phyloP scores from a whole-genome alignment of 495 filamentous ascomycete species.

The Hypomontagnella monticulosa region DNA sequence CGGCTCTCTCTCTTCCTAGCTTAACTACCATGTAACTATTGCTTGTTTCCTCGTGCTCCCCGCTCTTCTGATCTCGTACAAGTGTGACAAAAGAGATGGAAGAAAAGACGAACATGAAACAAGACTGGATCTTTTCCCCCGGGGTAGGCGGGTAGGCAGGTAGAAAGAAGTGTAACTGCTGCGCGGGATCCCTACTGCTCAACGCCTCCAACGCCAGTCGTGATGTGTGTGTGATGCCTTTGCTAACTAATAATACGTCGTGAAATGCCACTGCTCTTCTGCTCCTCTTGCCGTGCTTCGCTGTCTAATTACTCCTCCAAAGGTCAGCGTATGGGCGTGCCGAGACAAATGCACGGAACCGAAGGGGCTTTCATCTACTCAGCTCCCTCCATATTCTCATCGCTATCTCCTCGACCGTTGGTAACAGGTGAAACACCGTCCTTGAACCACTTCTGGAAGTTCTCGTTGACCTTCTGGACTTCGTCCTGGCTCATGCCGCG shows the following conservation, averaged over 20 bases:
- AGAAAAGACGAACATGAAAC: too few species aligned
- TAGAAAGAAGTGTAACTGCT: not conserved
- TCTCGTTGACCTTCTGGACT: constrained; percentile 73
- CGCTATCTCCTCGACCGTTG: constrained; percentile 26
- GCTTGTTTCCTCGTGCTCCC: too few species aligned
- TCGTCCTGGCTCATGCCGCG: constrained; percentile 73
- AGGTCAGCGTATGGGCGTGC: not conserved
- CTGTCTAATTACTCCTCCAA: constrained; percentile 9
- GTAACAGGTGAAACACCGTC: constrained; percentile 44
- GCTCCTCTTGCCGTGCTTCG: too few species aligned
- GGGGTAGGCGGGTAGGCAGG: not conserved
- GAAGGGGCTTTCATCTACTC: constrained; percentile 1
- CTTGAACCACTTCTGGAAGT: constrained; percentile 63
- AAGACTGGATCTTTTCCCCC: too few species aligned
- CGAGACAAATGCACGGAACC: constrained; percentile 11
- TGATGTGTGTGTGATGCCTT: constrained; percentile 12
- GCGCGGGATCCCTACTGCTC: not conserved
- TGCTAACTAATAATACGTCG: constrained; percentile 13
- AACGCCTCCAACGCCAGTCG: constrained; percentile 24
- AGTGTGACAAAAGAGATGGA: too few species aligned
- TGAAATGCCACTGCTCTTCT: constrained; percentile 9
- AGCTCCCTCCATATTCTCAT: constrained; percentile 43
- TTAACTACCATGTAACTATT: too few species aligned
- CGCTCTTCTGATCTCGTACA: too few species aligned
- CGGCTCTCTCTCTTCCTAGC: too few species aligned